Conservation (phyloP, 768 basidiomycete species). For the Hysterangium stoloniferum region DNA sequence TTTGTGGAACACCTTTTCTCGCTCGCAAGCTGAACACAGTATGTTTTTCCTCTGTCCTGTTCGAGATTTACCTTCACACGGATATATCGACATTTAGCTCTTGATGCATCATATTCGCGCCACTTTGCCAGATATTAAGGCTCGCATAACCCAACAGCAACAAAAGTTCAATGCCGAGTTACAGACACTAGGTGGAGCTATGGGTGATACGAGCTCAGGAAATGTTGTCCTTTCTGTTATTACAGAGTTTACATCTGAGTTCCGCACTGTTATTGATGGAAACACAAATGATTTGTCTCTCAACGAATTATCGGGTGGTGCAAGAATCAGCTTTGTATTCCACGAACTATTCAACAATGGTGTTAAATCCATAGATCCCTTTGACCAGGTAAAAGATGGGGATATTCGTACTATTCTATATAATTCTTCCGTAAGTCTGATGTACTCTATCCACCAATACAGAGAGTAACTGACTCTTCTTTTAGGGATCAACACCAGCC, state of each 20-base stretch:
- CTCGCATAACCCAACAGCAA: slow-evolving; percentile 84
- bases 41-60: slow-evolving; percentile 18
- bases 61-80: not conserved
- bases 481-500: slow-evolving; percentile 87
- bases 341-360: slow-evolving; percentile 98
- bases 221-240: slow-evolving; percentile 95
- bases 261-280: slow-evolving; percentile 95
- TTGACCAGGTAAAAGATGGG: slow-evolving; percentile 97
- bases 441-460: not conserved
- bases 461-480: not conserved
- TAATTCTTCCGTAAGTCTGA: slow-evolving; percentile 80
- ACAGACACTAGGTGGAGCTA: slow-evolving; percentile 71
- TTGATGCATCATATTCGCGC: slow-evolving; percentile 98
- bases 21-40: slow-evolving; percentile 94
- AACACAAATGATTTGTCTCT: slow-evolving; percentile 91
- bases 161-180: slow-evolving; percentile 86
- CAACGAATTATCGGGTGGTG: slow-evolving; percentile 97
- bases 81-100: slow-evolving; percentile 46
- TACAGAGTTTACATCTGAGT: slow-evolving; percentile 96
- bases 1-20: slow-evolving; percentile 95
- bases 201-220: slow-evolving; percentile 79
- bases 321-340: slow-evolving; percentile 97
- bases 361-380: slow-evolving; percentile 92
- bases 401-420: slow-evolving; percentile 95
- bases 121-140: slow-evolving; percentile 98